Base-by-base conservation (phyloP, 2,329 filamentous ascomycete genomes). In the Diaporthe caulivora region DNA sequence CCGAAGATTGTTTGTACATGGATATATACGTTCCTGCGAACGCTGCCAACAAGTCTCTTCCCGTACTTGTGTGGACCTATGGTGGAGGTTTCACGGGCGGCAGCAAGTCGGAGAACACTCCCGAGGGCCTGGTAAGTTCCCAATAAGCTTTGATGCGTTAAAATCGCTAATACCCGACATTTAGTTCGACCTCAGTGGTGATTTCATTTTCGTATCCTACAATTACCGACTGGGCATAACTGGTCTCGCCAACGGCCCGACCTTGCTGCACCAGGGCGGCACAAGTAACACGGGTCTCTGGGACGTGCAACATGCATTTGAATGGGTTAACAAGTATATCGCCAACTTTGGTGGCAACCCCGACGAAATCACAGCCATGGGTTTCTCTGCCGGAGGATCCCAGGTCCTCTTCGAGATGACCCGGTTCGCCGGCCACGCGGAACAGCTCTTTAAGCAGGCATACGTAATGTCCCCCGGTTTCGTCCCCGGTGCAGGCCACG, bases 171-270 rank as follows among this genome's bases (percentile, higher is more conserved):
- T 76, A 82, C 81, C 75, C 79, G 80, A 13, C 8, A 24, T n/a
- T 76, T 82, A 3, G 81, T 81, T 37, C 31, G 69, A 71, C 24
- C 47, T 71, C 44, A 76, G 81, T 29, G 81, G 80, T 24, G 80
- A 81, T 6, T 80, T 78, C 65, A 77, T 81, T 17, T 87, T 85
- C 58, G 82, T 87, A 8, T 78, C 83, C 2, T 83, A 83, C 58
- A 88, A 89, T 78, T 88, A 89, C 76, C 81, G 86, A n/a, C 77
- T 86, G 4, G 86, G 86, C 17, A 85, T 85, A 0, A 87, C 83
- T 73, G 87, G 87, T 0, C 80, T 88, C 0, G 83, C 83, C 9
- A 81, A 77, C 40, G 78, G 79, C 1, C 77, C 78, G 3, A 78
- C 77, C 6, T 65, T 79, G 10, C 70, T 76, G 3, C 80, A 82